Base-by-base conservation (phyloP, 306 rosid species). In the Arachis hypogaea region DNA sequence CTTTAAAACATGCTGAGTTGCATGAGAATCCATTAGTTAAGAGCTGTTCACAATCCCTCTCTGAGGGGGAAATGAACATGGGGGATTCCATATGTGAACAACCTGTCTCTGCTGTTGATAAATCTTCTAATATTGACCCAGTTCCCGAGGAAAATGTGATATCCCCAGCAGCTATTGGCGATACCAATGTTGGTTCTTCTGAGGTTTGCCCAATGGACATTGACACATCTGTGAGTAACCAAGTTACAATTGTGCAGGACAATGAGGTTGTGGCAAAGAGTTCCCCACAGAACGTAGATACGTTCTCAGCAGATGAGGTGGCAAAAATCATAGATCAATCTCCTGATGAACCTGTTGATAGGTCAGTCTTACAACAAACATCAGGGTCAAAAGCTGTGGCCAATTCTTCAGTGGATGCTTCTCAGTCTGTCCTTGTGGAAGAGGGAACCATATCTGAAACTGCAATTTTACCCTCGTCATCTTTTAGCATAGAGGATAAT, bases 401-500 rank as follows among this genome's bases (percentile, higher is more conserved):
- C 56, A 44, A 74, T 57, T 42, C 66, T 57, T 69, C 7, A 16
- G 69, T 43, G 11, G 74, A 70, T 73, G 73, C 43, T 73, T 75
- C 71, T 64, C 57, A 54, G 65, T 18, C n/a, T 63, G 71, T 44
- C 41, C 64, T 5, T 41, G 52, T 22, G 36, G 36, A 41, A 4
- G 64, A 46, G 69, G 57, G 59, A 30, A n/a, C 60, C 22, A n/a
- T 30, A 64, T 29, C 65, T 42, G 78, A 74, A 68, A 42, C 61
- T 73, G 69, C 57, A 42, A 54, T 28, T 63, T 57, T 18, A 10
- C 14, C 78, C 43, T 4, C 57, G 40, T 66, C 63, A 11, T 60
- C 76, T 76, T 59, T 50, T 69, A 66, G 52, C 40, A 28, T 63
- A 57, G 82, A 63, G 74, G 61, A 77, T 68, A 82, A 43, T 44